These are phyloP conservation scores for Lecanicillium sp. DNA, from an alignment of 2,329 filamentous ascomycete species.

Conservation along the genomic window DNA sequence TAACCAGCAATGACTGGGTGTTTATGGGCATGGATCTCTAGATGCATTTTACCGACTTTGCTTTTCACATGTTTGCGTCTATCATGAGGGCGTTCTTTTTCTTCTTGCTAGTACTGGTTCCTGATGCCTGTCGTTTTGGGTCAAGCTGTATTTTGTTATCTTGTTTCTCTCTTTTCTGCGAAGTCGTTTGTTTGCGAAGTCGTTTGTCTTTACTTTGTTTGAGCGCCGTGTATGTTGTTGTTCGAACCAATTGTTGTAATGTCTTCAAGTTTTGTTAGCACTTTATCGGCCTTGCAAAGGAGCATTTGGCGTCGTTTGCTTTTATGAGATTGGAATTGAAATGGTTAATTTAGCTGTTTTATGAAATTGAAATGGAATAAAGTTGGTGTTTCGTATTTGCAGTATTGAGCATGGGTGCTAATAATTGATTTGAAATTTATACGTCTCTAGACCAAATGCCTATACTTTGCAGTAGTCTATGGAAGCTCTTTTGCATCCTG, in stretches of 20 bases:
- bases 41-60: background rate
- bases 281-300: background rate
- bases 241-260: background rate
- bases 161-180: conserved; percentile 9
- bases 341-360: too few relatives aligned
- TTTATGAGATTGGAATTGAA: background rate
- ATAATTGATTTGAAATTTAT: too few relatives aligned
- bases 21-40: conserved; percentile 85
- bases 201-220: background rate
- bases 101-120: conserved; percentile 11
- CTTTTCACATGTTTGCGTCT: background rate
- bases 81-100: conserved; percentile 9
- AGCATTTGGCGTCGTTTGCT: background rate
- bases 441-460: too few relatives aligned
- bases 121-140: too few relatives aligned
- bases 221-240: background rate
- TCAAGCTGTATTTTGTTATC: conserved; percentile 8
- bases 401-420: too few relatives aligned
- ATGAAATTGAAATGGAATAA: too few relatives aligned
- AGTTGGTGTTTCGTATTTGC: too few relatives aligned
- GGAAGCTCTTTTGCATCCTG: conserved; percentile 1
- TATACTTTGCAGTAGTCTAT: conserved; percentile 1
- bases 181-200: background rate
- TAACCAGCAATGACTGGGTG: conserved; percentile 71
- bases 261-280: background rate